Conservation (phyloP, 108 stramenopile genomes). For the Cylindrotheca fusiformis region DNA sequence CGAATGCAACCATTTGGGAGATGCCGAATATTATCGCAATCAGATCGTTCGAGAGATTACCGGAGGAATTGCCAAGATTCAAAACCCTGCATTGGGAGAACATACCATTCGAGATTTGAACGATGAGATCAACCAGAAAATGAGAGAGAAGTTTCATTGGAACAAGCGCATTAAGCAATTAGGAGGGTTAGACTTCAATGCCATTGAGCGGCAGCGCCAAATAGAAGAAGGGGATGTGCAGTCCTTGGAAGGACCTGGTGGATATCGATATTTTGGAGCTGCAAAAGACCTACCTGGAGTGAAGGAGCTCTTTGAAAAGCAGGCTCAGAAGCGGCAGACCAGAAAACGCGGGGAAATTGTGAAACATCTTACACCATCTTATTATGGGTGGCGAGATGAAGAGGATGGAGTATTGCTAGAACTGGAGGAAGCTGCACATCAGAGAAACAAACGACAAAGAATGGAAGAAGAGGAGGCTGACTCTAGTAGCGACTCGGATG, state of each 20-base stretch:
- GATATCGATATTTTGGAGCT: conserved; percentile 94
- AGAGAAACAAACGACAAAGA: conserved; percentile 28
- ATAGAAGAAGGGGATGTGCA: conserved; percentile 59
- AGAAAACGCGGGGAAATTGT: conserved; percentile 74
- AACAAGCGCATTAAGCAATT: conserved; percentile 87
- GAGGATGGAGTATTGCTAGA: conserved; percentile 87
- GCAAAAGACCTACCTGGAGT: conserved; percentile 95
- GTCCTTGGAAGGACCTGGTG: conserved; percentile 52
- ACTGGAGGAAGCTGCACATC: conserved; percentile 63
- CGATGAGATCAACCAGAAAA: conserved; percentile 94
- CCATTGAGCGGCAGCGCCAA: conserved; percentile 63
- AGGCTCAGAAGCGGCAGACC: conserved; percentile 49
- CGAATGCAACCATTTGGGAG: conserved; percentile 78
- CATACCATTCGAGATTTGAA: conserved; percentile 96
- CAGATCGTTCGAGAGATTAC: conserved; percentile 89
- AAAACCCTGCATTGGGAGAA: conserved; percentile 93
- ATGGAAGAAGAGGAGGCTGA: conserved; percentile 13
- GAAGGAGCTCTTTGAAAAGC: conserved; percentile 80
- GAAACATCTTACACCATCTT: conserved; percentile 85
- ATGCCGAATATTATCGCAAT: conserved; percentile 67
- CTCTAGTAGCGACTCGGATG: conserved; percentile 5
- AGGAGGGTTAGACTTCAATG: conserved; percentile 84
- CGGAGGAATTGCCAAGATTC: conserved; percentile 82
- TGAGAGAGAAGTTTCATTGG: conserved; percentile 95
- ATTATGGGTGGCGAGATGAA: conserved; percentile 93